Conservation (phyloP, 768 basidiomycete species). For the Mycena pura region DNA sequence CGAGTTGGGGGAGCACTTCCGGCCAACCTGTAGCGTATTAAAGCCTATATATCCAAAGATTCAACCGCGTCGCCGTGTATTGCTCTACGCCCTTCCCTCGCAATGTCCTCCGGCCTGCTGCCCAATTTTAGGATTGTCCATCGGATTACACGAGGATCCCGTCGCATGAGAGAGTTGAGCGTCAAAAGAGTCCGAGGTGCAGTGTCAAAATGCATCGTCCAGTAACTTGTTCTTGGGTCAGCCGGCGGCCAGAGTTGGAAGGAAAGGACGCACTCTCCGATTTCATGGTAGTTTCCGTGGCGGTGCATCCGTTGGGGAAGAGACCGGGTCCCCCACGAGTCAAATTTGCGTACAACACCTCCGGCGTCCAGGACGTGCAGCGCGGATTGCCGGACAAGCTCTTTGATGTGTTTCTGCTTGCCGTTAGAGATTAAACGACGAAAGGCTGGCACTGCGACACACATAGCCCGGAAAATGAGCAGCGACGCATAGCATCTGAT, state of each 20-base stretch:
- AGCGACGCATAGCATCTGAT: conserved; percentile 86
- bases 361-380: conserved; percentile 75
- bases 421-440: background rate
- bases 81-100: conserved; percentile 55
- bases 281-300: conserved; percentile 58
- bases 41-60: conserved; percentile 25
- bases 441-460: conserved; percentile 32
- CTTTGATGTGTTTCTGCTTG: conserved; percentile 73
- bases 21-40: conserved; percentile 1
- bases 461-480: conserved; percentile 80
- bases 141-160: conserved; percentile 83
- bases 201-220: conserved; percentile 91
- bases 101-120: conserved; percentile 73
- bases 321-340: conserved; percentile 75
- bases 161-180: conserved; percentile 71
- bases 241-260: background rate
- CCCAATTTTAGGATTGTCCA: conserved; percentile 85
- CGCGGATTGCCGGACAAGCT: conserved; percentile 74
- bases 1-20: conserved; percentile 16
- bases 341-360: conserved; percentile 82
- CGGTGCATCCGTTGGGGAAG: conserved; percentile 79
- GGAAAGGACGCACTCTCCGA: conserved; percentile 75
- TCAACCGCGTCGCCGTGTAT: conserved; percentile 33
- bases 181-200: conserved; percentile 71
- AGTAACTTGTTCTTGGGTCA: conserved; percentile 62